Conservation (phyloP, 768 basidiomycete genomes). For the Suillus hirtellus region DNA sequence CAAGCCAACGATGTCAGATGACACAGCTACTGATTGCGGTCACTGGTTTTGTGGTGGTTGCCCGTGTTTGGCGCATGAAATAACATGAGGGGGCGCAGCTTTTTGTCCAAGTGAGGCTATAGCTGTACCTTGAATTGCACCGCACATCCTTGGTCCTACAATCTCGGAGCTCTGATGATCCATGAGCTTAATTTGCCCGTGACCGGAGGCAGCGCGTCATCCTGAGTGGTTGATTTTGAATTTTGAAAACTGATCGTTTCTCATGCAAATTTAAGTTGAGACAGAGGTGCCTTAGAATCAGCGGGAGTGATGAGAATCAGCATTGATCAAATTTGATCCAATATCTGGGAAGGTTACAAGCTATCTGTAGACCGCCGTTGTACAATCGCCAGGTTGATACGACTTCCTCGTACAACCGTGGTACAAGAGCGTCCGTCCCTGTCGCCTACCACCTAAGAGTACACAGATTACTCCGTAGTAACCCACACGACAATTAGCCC, state of each 20-base stretch:
- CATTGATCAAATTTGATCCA: background rate
- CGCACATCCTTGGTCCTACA: background rate
- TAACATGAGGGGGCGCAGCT: background rate
- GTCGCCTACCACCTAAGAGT: background rate
- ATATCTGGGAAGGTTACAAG: conserved; percentile 3
- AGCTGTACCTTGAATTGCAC: background rate
- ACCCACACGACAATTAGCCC: background rate
- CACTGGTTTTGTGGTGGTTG: background rate
- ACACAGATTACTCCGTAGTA: conserved; percentile 1
- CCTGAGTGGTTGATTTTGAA: background rate
- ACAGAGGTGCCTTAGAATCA: background rate
- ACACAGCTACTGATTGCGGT: background rate
- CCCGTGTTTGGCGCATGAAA: background rate
- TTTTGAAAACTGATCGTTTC: background rate
- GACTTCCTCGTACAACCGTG: background rate
- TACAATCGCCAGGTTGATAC: background rate
- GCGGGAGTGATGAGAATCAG: background rate
- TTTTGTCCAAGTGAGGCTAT: background rate
- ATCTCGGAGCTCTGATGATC: background rate
- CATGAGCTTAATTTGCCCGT: background rate
- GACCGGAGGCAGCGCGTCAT: background rate
- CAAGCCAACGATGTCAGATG: background rate
- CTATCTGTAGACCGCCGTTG: background rate
- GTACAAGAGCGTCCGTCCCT: background rate
- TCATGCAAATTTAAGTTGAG: background rate